Conservation (phyloP, 441 rosid species). For the Pelargonium exstipulatum region DNA sequence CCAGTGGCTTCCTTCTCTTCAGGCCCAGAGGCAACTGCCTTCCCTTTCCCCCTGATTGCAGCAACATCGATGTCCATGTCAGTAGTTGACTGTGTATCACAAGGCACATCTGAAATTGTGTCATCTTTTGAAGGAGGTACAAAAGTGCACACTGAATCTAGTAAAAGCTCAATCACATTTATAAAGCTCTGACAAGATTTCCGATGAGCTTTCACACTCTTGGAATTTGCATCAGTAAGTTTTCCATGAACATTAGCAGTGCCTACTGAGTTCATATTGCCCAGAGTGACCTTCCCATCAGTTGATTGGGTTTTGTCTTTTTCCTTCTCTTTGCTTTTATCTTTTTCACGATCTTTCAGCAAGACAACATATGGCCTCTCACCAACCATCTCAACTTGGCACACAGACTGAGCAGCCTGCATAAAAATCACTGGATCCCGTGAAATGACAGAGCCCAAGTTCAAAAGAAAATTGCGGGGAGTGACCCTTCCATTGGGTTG, state of each 20-base stretch:
- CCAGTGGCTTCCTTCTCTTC: conserved; percentile 47
- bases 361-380: conserved; percentile 86
- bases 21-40: conserved; percentile 60
- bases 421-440: conserved; percentile 83
- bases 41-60: conserved; percentile 77
- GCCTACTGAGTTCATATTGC: conserved; percentile 28
- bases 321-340: conserved; percentile 67
- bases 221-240: conserved; percentile 50
- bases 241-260: conserved; percentile 47
- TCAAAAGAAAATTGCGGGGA: conserved; percentile 72
- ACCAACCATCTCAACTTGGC: conserved; percentile 96
- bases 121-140: conserved; percentile 66
- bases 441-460: conserved; percentile 71
- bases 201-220: conserved; percentile 62
- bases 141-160: conserved; percentile 66
- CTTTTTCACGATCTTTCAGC: conserved; percentile 88
- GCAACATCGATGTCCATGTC: conserved; percentile 95
- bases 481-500: conserved; percentile 81
- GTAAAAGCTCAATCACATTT: conserved; percentile 81
- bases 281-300: conserved; percentile 61
- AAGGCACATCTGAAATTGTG: conserved; percentile 25
- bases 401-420: conserved; percentile 74
- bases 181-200: conserved; percentile 81
- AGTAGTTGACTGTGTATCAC: conserved; percentile 41
- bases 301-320: conserved; percentile 49